Evolutionary conservation across 2,329 filamentous ascomycete species (phyloP), one percentile per base, ranked within the genome.

Genomic region (Lecanicillium sp.): DNA sequence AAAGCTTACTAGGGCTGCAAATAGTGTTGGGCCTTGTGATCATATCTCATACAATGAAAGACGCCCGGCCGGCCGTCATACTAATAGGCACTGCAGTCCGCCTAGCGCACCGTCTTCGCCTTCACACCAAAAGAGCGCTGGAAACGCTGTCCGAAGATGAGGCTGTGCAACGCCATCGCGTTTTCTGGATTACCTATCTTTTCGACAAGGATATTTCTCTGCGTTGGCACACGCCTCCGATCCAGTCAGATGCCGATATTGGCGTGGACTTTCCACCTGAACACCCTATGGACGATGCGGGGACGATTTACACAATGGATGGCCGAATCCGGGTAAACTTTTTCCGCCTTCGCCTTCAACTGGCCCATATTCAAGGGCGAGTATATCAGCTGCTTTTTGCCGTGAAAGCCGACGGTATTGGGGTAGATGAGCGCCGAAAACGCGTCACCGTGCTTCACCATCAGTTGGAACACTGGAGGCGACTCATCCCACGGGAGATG

Each of bases 141-240:
- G 41, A 48, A 10, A 39, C 41, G 0, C 57, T 56, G 11, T 36
- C 57, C 0, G 45, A 52, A 0, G 54, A 56, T 0, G 54, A 62
- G 4, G 52, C 51, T 2, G 50, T 54, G n/a, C 60, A 65, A 20
- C 48, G 62, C 18, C 50, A 51, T 3, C 50, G 61, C 0, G 50
- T 66, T 2, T 67, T 67, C 31, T 67, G 63, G 64, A 54, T 65
- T 7, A 58, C 60, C 3, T 67, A 66, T 28, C 48, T 47, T 4
- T 46, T 66, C 5, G 64, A 67, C 38, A 66, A 65, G 27, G 58
- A 61, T 27, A 58, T 66, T 14, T 61, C 58, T 29, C 44, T 68
- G 0, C 49, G 58, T 7, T 54, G 54, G 4, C 53, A 51, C 15
- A 60, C 58, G 0, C 65, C 65, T 0, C 62, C 64, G 1, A 48